phyloP scores from a whole-genome alignment of 352 stramenopile genomes.

The Phytophthora foliorum region DNA sequence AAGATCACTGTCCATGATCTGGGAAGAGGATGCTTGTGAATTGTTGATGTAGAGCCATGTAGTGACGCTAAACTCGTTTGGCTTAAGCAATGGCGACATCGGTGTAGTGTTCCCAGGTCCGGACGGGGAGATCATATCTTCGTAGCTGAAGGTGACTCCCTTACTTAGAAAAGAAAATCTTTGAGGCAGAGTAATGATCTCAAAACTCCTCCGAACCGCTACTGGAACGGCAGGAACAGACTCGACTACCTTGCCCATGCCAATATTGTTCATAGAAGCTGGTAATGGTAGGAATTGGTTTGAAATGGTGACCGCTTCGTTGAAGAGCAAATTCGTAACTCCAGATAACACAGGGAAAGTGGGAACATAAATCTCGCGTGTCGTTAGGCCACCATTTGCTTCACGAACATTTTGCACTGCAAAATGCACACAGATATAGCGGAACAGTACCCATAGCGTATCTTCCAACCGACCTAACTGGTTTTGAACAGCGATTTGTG shows the following conservation, averaged over 20 bases:
- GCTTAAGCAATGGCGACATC: conserved; percentile 71
- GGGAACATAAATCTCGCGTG: conserved; percentile 19
- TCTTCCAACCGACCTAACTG: conserved; percentile 32
- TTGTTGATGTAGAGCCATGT: conserved; percentile 85
- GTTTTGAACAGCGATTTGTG: conserved; percentile 16
- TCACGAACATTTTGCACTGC: conserved; percentile 20
- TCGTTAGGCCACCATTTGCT: background rate
- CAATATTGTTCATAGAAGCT: background rate
- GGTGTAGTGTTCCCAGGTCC: conserved; percentile 5
- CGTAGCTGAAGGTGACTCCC: conserved; percentile 66
- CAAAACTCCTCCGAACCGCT: conserved; percentile 63
- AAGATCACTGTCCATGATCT: background rate
- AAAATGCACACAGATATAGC: conserved; percentile 56
- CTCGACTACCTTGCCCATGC: background rate
- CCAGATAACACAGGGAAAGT: conserved; percentile 34
- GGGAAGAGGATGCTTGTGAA: background rate
- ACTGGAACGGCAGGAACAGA: background rate
- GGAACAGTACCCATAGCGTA: conserved; percentile 48
- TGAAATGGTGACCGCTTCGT: conserved; percentile 32
- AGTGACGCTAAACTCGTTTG: conserved; percentile 90
- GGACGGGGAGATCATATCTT: conserved; percentile 53
- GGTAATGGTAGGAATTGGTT: conserved; percentile 18
- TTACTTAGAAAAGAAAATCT: conserved; percentile 68
- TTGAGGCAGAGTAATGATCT: conserved; percentile 71
- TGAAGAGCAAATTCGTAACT: conserved; percentile 33